Conservation (phyloP, 2,329 filamentous ascomycete genomes). For the Ilyonectria destructans region DNA sequence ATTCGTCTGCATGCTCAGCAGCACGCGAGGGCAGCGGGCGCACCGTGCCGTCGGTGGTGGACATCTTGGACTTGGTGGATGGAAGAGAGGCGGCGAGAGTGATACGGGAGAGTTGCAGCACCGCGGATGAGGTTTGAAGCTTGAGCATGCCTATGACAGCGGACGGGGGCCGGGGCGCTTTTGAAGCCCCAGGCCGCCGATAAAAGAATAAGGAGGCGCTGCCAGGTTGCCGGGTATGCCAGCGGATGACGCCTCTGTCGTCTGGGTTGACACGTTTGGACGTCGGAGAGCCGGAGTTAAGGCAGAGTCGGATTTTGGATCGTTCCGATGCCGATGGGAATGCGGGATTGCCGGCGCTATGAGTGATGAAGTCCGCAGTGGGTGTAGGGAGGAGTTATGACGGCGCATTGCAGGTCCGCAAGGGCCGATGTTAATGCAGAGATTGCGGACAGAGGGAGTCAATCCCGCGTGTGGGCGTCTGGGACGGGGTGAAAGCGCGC, state of each 20-base stretch:
- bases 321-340: slow-evolving; percentile 39
- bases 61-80: slow-evolving; percentile 52
- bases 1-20: slow-evolving; percentile 42
- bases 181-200: slow-evolving; percentile 44
- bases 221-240: slow-evolving; percentile 30
- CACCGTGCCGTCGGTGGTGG: slow-evolving; percentile 51
- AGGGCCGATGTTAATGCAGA: too few species aligned
- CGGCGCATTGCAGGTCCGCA: slow-evolving; percentile 38
- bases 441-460: background rate
- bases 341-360: slow-evolving; percentile 28
- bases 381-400: slow-evolving; percentile 25
- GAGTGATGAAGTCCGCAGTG: slow-evolving; percentile 41
- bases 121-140: slow-evolving; percentile 57
- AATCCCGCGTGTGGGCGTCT: background rate
- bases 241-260: slow-evolving; percentile 46
- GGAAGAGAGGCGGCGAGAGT: slow-evolving; percentile 51
- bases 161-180: slow-evolving; percentile 38
- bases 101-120: slow-evolving; percentile 61
- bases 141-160: slow-evolving; percentile 63
- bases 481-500: background rate
- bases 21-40: slow-evolving; percentile 43
- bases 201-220: slow-evolving; percentile 15
- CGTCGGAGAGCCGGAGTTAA: slow-evolving; percentile 46
- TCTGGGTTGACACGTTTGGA: slow-evolving; percentile 20
- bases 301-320: slow-evolving; percentile 43